Evolutionary conservation across 352 stramenopile genomes (phyloP).

Genomic region (Phytophthora syringae): DNA sequence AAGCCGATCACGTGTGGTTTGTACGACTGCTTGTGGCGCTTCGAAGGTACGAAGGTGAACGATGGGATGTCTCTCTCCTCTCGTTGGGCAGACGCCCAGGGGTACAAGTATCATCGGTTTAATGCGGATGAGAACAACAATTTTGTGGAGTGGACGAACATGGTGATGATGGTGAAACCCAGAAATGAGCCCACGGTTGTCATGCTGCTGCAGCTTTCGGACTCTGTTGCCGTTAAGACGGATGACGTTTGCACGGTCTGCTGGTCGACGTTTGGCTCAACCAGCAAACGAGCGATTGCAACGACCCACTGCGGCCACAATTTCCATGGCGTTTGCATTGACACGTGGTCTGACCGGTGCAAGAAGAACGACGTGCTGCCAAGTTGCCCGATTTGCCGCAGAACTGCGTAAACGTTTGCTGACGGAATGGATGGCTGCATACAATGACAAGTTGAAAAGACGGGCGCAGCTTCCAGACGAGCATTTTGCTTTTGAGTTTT

Average conservation of each 20-base stretch:
- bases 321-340: conserved; percentile 4
- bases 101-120: conserved; percentile 30
- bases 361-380: background rate
- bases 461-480: background rate
- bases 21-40: conserved; percentile 47
- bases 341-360: conserved; percentile 10
- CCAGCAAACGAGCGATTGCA: background rate
- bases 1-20: conserved; percentile 37
- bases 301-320: conserved; percentile 18
- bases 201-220: background rate
- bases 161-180: conserved; percentile 20
- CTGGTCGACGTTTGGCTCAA: background rate
- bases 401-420: background rate
- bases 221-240: background rate
- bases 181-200: background rate
- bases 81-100: conserved; percentile 21
- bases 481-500: too few relatives aligned
- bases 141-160: conserved; percentile 19
- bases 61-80: conserved; percentile 26
- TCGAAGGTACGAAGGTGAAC: conserved; percentile 23
- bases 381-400: conserved; percentile 12
- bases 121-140: conserved; percentile 22
- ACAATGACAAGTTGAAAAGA: background rate
- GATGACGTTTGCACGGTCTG: conserved; percentile 4
- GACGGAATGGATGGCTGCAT: background rate